phyloP scores from a whole-genome alignment of 768 basidiomycete genomes.

The Amanita muscaria region DNA sequence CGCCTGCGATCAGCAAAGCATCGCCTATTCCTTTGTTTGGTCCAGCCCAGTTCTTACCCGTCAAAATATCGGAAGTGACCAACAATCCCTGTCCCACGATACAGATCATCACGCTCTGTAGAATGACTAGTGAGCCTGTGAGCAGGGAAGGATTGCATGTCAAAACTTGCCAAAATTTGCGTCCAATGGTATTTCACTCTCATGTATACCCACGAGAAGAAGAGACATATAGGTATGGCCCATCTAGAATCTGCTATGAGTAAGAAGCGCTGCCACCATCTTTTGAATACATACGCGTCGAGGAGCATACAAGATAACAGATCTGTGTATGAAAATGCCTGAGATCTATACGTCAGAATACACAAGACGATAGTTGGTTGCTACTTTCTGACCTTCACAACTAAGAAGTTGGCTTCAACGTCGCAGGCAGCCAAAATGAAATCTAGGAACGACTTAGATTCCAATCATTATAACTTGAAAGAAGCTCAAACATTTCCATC shows the following conservation, averaged over 20 bases:
- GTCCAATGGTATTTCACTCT: slow-evolving; percentile 76
- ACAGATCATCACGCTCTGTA: slow-evolving; percentile 65
- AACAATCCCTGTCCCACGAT: slow-evolving; percentile 71
- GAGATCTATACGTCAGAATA: background rate
- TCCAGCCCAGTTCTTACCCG: slow-evolving; percentile 66
- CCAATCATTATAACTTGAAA: background rate
- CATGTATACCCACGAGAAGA: slow-evolving; percentile 81
- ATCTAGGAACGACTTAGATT: slow-evolving; percentile 36
- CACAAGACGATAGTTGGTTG: too few species aligned
- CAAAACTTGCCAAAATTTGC: slow-evolving; percentile 53
- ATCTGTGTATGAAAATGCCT: slow-evolving; percentile 84
- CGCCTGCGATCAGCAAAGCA: slow-evolving; percentile 79
- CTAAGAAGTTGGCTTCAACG: slow-evolving; percentile 84
- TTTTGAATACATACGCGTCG: slow-evolving; percentile 50
- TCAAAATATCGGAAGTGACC: slow-evolving; percentile 70
- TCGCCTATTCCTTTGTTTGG: slow-evolving; percentile 66
- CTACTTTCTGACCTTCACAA: slow-evolving; percentile 48
- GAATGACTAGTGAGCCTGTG: background rate
- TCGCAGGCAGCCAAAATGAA: slow-evolving; percentile 72
- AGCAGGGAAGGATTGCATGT: background rate
- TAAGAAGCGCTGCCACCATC: background rate
- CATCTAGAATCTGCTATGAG: slow-evolving; percentile 37
- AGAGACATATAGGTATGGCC: slow-evolving; percentile 83
- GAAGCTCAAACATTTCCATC: slow-evolving; percentile 73
- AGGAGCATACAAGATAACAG: slow-evolving; percentile 85